Evolutionary conservation across 2,329 filamentous ascomycete genomes (phyloP), one percentile per base, ranked within the genome.

Genomic region (Helotiales sp.): DNA sequence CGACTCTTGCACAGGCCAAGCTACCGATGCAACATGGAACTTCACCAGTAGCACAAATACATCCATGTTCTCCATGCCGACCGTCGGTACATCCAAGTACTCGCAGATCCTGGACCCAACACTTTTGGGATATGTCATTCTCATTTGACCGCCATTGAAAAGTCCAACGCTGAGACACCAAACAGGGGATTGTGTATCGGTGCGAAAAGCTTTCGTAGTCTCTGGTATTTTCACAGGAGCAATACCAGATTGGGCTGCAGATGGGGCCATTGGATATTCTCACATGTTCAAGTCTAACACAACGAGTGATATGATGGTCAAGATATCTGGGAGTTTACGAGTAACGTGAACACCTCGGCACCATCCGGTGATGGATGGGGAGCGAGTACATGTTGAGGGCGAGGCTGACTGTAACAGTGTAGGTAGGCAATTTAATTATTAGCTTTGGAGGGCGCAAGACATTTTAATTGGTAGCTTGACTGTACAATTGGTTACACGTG

Each of bases 251-350:
- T 22, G 84, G 77, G 12, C 81, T 79, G 15, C 40, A 1, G 52
- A 50, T 24, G 62, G 58, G 1, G 79, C 82, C 0, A 82, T 83
- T 65, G 81, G 71, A 7, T 82, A 82, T 62, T 73, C 81, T 13
- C 70, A 77, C 22, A 68, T 2, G 75, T 84, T 0, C 66, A 67
- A 2, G 66, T 17, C 15, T 7, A 40, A 40, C 15, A 40, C 36
- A 10, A 40, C 36, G 9, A 17, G 36, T 5, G 36, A 40, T 10
- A 40, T 40, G 36, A 40, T 40, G 36, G 36, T 40, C 5, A 40
- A 40, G 36, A 40, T 40, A 40, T 40, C 15, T 40, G 36, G 36
- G 36, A 15, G 4, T 40, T 13, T 40, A 17, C 36, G 3, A 40
- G 36, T 40, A 40, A 40, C 19, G 36, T 15, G 15, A 40, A 19